Base-by-base conservation (phyloP, 352 stramenopile genomes). In the Globisporangium echinulatum region DNA sequence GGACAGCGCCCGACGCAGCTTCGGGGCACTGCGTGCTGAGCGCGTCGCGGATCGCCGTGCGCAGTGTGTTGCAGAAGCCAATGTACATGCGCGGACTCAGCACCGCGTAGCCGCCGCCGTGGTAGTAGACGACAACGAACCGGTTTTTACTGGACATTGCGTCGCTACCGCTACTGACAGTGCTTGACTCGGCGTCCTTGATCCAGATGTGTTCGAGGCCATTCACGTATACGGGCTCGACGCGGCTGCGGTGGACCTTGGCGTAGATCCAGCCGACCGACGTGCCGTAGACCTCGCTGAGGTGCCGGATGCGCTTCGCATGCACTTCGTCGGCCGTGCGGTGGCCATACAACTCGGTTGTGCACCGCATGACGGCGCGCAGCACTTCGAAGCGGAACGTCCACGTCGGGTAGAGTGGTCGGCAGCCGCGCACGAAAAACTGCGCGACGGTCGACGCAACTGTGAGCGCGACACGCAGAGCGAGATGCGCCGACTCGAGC, bases 121-220 rank as follows among this genome's bases (percentile, higher is more conserved):
- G 75, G 25, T 69, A 49, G 36, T 70, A 82, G 38, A 85, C 44
- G 49, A 85, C 63, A 8, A 79, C 66, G 19, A 80, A 43, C 1
- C 57, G 62, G 13, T 46, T 56, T 14, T 33, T 33, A 33, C 25
- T 33, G 25, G 25, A 33, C 25, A 33, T 33, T 33, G 25, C 25
- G 25, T 33, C 25, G 25, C 25, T 33, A 57, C n/a, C n/a, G 19
- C 11, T 56, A 49, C 4, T 1, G 15, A 3, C 25, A 33, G 25
- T 33, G 25, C 25, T 33, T 33, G 25, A 33, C 25, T 33, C 25
- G 25, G 25, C 25, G 25, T 33, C 19, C 15, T 58, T 58, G 15
- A 85, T 54, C 73, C 75, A 85, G 7, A 81, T 33, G 48, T 81
- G 75, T 37, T 82, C 73, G 13, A 85, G 63, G 0, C 67, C 72